phyloP scores from a whole-genome alignment of 2,329 filamentous ascomycete genomes.

The Alternaria brassicae region DNA sequence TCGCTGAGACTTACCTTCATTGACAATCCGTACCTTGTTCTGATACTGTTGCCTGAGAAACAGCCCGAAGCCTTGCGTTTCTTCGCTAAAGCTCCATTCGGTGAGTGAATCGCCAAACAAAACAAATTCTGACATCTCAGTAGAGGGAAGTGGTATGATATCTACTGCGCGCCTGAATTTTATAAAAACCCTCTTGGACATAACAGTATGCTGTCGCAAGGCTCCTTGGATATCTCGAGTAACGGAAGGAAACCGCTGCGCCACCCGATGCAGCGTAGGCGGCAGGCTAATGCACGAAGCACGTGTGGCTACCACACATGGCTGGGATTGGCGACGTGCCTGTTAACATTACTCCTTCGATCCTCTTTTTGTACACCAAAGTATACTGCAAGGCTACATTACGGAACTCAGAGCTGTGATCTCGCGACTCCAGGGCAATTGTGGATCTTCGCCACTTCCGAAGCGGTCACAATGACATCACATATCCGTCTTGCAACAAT shows the following conservation, averaged over 20 bases:
- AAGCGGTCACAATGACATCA: conserved; percentile 23
- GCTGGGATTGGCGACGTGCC: neutral
- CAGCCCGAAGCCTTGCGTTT: conserved; percentile 40
- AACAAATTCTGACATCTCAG: conserved; percentile 32
- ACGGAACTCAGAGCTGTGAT: neutral
- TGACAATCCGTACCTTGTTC: conserved; percentile 37
- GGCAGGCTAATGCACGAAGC: conserved; percentile 9
- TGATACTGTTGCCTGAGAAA: conserved; percentile 34
- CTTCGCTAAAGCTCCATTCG: conserved; percentile 40
- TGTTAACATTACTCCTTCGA: neutral
- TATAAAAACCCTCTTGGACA: neutral
- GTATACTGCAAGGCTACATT: neutral
- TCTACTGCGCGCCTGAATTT: neutral
- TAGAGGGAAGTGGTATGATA: neutral
- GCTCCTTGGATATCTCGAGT: neutral
- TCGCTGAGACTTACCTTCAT: conserved; percentile 34
- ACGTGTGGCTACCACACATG: conserved; percentile 7
- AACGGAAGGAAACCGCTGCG: neutral
- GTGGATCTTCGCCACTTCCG: neutral
- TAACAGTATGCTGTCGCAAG: neutral
- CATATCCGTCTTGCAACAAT: neutral
- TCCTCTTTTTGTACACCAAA: neutral
- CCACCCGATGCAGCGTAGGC: conserved; percentile 2
- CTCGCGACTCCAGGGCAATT: neutral
- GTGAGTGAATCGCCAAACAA: conserved; percentile 49